phyloP scores from a whole-genome alignment of 768 basidiomycete species.

The Boletus pseudopeckii region DNA sequence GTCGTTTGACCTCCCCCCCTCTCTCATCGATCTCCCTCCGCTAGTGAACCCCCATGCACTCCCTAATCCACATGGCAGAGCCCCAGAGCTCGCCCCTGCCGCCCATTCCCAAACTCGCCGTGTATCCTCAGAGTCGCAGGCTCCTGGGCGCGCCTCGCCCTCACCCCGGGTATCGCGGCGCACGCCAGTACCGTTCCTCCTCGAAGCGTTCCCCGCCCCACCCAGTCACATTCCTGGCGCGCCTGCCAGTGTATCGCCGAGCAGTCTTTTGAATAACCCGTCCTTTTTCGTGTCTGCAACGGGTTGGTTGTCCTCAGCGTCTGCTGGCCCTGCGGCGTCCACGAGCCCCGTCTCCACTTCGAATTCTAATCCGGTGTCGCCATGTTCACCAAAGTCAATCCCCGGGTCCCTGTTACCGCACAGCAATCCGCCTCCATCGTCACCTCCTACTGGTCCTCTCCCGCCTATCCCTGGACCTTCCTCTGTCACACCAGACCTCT shows the following conservation, averaged over 20 bases:
- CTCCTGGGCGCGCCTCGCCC: conserved; percentile 24
- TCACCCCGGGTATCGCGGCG: conserved; percentile 28
- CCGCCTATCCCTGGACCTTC: conserved; percentile 67
- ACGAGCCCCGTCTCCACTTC: not conserved
- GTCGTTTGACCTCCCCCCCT: conserved; percentile 12
- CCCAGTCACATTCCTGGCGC: conserved; percentile 34
- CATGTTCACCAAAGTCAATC: conserved; percentile 15
- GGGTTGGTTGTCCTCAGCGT: not conserved
- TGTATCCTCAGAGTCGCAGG: conserved; percentile 28
- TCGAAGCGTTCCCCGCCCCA: conserved; percentile 36
- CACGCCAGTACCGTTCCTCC: conserved; percentile 33
- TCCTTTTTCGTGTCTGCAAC: conserved; percentile 15
- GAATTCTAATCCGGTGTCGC: conserved; percentile 5
- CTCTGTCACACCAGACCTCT: conserved; percentile 47
- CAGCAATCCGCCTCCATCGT: conserved; percentile 54
- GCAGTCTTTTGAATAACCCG: conserved; percentile 5
- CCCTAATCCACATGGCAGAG: conserved; percentile 13
- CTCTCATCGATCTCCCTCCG: conserved; percentile 11
- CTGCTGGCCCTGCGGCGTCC: conserved; percentile 2
- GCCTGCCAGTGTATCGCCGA: conserved; percentile 8
- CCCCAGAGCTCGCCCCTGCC: conserved; percentile 11
- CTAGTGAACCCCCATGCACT: conserved; percentile 10
- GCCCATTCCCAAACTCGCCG: conserved; percentile 11
- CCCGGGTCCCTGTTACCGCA: conserved; percentile 4
- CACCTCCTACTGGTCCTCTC: conserved; percentile 55